phyloP scores from a whole-genome alignment of 129 eudicot genomes.

The Artemisia annua region DNA sequence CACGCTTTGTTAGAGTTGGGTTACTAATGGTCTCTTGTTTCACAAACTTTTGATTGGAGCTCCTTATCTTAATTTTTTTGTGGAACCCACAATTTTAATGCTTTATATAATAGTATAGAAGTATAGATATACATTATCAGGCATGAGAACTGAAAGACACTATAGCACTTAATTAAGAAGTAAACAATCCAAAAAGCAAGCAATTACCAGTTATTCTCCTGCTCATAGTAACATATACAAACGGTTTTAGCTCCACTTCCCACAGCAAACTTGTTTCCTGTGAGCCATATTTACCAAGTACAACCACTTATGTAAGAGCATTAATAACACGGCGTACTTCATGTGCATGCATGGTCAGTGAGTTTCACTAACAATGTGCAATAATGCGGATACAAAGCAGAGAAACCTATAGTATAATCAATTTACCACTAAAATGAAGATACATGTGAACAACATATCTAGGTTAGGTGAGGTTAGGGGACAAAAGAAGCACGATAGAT shows the following conservation, averaged over 20 bases:
- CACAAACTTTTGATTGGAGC: no score
- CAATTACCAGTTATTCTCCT: slow-evolving; percentile 92
- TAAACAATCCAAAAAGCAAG: slow-evolving; percentile 12
- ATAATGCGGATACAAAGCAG: not conserved
- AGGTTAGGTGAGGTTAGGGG: not conserved
- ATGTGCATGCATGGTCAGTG: not conserved
- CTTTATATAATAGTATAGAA: no score
- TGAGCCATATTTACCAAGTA: slow-evolving; percentile 31
- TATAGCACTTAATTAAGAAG: slow-evolving; percentile 12
- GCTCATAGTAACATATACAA: slow-evolving; percentile 98
- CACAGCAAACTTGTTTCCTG: slow-evolving; percentile 99
- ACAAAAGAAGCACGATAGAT: not conserved
- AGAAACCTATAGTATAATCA: not conserved
- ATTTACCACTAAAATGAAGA: not conserved
- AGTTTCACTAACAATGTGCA: slow-evolving; percentile 3
- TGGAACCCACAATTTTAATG: no score
- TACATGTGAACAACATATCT: slow-evolving; percentile 13
- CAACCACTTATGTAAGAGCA: slow-evolving; percentile 3
- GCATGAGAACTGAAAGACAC: not conserved
- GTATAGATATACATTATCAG: not conserved
- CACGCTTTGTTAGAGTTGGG: no score
- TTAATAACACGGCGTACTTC: not conserved
- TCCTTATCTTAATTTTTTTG: no score
- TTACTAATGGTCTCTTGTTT: no score
- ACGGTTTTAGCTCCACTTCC: slow-evolving; percentile 99